Conservation (phyloP, 768 basidiomycete genomes). For the Leccinum truebloodii region DNA sequence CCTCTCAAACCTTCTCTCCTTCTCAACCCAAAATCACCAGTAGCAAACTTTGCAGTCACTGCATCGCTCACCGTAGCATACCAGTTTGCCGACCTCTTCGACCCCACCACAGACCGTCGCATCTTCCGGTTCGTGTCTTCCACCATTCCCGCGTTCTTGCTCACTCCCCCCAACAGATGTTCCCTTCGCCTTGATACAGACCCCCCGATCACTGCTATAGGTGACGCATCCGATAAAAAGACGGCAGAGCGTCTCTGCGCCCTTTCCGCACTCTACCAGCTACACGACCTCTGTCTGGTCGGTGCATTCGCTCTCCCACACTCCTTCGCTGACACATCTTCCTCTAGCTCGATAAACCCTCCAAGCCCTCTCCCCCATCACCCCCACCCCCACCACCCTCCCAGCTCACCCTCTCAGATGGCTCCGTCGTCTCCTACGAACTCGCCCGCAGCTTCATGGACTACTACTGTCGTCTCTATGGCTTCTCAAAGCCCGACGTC, state of each 20-base stretch:
- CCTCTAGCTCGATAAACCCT: slow-evolving; percentile 31
- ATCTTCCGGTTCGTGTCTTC: slow-evolving; percentile 25
- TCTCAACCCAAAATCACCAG: slow-evolving; percentile 53
- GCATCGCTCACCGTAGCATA: slow-evolving; percentile 19
- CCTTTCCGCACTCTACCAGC: slow-evolving; percentile 69
- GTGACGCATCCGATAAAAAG: slow-evolving; percentile 58
- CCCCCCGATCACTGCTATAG: slow-evolving; percentile 55
- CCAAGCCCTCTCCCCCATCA: slow-evolving; percentile 17
- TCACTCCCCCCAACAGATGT: slow-evolving; percentile 16
- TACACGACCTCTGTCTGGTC: slow-evolving; percentile 65
- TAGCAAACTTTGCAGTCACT: slow-evolving; percentile 42
- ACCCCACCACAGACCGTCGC: slow-evolving; percentile 13
- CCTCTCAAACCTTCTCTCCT: slow-evolving; percentile 32
- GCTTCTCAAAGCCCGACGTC: slow-evolving; percentile 73
- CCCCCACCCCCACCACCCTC: slow-evolving; percentile 6
- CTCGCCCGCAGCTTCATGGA: slow-evolving; percentile 90
- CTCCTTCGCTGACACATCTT: slow-evolving; percentile 4
- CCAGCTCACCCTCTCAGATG: slow-evolving; percentile 56
- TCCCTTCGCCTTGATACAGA: slow-evolving; percentile 28
- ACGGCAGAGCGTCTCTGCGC: slow-evolving; percentile 77
- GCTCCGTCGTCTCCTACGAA: slow-evolving; percentile 62
- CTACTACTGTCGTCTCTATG: slow-evolving; percentile 84
- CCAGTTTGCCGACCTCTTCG: slow-evolving; percentile 12
- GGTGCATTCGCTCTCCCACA: slow-evolving; percentile 29
- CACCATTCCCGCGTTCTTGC: background rate